Evolutionary conservation across 345 rosid species (phyloP).

Genomic region (Aegle marmelos): DNA sequence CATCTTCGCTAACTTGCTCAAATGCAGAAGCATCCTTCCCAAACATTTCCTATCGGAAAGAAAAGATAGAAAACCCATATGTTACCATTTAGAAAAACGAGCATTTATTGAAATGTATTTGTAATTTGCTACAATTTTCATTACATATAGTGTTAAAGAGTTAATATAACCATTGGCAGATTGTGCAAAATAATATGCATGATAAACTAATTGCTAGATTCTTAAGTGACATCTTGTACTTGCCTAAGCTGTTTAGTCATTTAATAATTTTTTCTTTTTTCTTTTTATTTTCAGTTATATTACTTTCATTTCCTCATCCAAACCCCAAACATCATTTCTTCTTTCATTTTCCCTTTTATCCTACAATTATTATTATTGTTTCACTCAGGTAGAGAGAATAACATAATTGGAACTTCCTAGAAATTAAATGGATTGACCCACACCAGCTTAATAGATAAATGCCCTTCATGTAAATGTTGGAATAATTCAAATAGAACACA

Average conservation of each 20-base stretch:
- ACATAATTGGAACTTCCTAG: neutral
- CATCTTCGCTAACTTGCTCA: conserved; percentile 91
- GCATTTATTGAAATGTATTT: neutral
- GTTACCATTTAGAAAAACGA: neutral
- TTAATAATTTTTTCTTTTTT: neutral
- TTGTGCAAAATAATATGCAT: neutral
- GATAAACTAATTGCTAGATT: neutral
- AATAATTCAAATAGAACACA: neutral
- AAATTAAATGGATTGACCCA: neutral
- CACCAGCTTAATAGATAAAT: neutral
- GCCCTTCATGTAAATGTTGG: neutral
- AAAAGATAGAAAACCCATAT: neutral
- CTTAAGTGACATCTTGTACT: neutral
- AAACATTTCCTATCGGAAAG: conserved; percentile 80
- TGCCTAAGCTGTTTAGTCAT: neutral
- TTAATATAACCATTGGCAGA: neutral
- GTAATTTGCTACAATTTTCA: neutral
- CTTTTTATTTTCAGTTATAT: neutral
- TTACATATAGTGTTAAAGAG: neutral
- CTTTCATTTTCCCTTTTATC: neutral
- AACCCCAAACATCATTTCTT: neutral
- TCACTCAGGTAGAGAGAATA: neutral
- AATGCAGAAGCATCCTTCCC: conserved; percentile 75
- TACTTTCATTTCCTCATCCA: neutral
- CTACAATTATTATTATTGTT: neutral